These are phyloP conservation scores for Trichosanthes cucumerina DNA, from an alignment of 306 rosid species.

Conservation along the genomic window DNA sequence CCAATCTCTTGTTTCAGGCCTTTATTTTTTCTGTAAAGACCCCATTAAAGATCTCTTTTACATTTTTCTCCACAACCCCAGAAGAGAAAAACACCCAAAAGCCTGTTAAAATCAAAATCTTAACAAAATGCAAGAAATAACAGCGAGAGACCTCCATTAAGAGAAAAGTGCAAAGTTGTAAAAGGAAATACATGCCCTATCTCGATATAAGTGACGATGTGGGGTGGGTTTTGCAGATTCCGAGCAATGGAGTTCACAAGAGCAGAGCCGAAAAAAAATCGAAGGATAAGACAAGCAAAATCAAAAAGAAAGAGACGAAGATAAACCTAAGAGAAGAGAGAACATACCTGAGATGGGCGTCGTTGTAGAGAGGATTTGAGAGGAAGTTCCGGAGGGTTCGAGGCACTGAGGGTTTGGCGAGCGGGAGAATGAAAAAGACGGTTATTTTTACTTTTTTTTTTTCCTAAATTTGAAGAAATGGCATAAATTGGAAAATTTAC, in stretches of 20 bases:
- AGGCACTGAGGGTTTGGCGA: constrained; percentile 1
- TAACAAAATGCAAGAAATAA: neutral
- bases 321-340: neutral
- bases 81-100: neutral
- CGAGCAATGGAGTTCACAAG: neutral
- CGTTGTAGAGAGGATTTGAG: neutral
- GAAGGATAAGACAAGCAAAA: neutral
- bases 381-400: constrained; percentile 6
- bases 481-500: neutral
- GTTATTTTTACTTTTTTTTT: neutral
- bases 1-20: neutral
- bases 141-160: neutral
- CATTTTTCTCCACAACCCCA: neutral
- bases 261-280: neutral
- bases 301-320: neutral
- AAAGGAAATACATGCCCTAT: neutral
- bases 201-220: neutral
- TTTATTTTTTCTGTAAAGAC: neutral
- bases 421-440: constrained; percentile 3
- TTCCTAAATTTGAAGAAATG: neutral
- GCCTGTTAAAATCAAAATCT: neutral
- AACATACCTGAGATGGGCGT: neutral
- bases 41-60: neutral
- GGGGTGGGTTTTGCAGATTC: neutral
- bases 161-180: neutral